phyloP scores from a whole-genome alignment of 2,329 filamentous ascomycete genomes.

The Phaeosphaeria sp. region DNA sequence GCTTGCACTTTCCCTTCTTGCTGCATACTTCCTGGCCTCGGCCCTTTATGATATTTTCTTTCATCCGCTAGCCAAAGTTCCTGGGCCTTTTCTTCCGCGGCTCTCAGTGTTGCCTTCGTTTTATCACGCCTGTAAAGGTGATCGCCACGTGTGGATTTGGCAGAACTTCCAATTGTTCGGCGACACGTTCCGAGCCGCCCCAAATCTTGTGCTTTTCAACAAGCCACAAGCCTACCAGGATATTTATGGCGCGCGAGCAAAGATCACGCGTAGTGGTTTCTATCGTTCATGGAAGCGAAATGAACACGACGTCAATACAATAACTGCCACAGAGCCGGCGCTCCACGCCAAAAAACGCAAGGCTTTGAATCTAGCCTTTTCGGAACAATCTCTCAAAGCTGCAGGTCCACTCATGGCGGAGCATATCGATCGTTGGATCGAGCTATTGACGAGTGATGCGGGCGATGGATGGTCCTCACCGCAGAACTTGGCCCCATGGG shows the following conservation, averaged over 20 bases:
- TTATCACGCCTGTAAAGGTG: slow-evolving; percentile 13
- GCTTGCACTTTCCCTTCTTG: too few species aligned
- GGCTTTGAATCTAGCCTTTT: slow-evolving; percentile 22
- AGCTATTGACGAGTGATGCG: slow-evolving; percentile 2
- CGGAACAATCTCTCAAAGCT: slow-evolving; percentile 16
- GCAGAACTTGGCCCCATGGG: slow-evolving; percentile 8
- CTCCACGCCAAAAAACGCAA: slow-evolving; percentile 17
- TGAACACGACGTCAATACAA: slow-evolving; percentile 14
- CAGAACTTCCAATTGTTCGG: slow-evolving; percentile 4
- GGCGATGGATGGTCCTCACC: slow-evolving; percentile 14
- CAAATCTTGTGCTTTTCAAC: slow-evolving; percentile 68
- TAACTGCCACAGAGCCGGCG: slow-evolving; percentile 8
- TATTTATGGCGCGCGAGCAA: slow-evolving; percentile 44
- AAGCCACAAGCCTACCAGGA: slow-evolving; percentile 56
- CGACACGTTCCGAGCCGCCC: slow-evolving; percentile 12
- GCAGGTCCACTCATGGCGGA: slow-evolving; percentile 11
- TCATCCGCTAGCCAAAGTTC: slow-evolving; percentile 9
- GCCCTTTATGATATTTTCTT: slow-evolving; percentile 8
- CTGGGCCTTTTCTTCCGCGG: slow-evolving; percentile 11
- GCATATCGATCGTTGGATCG: slow-evolving; percentile 24
- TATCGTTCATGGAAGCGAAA: slow-evolving; percentile 16
- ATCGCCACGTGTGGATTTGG: slow-evolving; percentile 23
- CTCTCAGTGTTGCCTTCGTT: slow-evolving; percentile 11
- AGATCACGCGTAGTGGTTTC: slow-evolving; percentile 11
- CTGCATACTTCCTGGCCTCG: not conserved